phyloP scores from a whole-genome alignment of 164 flowering plant genomes.

The Liquidambar formosana region DNA sequence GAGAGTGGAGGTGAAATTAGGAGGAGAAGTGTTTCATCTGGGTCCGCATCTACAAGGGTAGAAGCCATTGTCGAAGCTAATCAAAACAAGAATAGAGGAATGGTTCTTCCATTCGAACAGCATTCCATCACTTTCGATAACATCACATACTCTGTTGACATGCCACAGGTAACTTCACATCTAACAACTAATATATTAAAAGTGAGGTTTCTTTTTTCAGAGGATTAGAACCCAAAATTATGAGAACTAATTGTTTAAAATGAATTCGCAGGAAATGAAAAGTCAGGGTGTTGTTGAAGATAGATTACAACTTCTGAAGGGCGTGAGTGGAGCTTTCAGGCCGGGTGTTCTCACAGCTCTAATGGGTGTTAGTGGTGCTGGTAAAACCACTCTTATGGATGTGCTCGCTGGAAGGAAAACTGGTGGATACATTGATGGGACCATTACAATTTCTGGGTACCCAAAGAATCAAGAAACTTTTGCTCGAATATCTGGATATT shows the following conservation, averaged over 20 bases:
- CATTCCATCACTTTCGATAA: constrained; percentile 50
- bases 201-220: no score
- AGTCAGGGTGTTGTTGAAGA: constrained; percentile 51
- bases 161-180: constrained; percentile 44
- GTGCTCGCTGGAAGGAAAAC: constrained; percentile 69
- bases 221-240: no score
- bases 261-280: constrained; percentile 56
- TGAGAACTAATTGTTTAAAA: no score
- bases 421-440: constrained; percentile 60
- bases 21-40: constrained; percentile 11
- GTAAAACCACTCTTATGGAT: constrained; percentile 73
- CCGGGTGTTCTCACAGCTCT: constrained; percentile 75
- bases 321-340: constrained; percentile 68
- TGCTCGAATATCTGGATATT: constrained; percentile 60
- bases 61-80: background rate
- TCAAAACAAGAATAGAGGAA: constrained; percentile 34
- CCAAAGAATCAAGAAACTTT: constrained; percentile 65
- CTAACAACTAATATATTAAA: no score
- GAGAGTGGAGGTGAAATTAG: constrained; percentile 1
- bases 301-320: constrained; percentile 48
- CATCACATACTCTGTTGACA: constrained; percentile 49
- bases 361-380: constrained; percentile 81
- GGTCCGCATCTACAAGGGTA: constrained; percentile 1
- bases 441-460: constrained; percentile 53
- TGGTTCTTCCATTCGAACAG: constrained; percentile 59